phyloP scores from a whole-genome alignment of 108 stramenopile genomes.

The Cyclotella sp. region DNA sequence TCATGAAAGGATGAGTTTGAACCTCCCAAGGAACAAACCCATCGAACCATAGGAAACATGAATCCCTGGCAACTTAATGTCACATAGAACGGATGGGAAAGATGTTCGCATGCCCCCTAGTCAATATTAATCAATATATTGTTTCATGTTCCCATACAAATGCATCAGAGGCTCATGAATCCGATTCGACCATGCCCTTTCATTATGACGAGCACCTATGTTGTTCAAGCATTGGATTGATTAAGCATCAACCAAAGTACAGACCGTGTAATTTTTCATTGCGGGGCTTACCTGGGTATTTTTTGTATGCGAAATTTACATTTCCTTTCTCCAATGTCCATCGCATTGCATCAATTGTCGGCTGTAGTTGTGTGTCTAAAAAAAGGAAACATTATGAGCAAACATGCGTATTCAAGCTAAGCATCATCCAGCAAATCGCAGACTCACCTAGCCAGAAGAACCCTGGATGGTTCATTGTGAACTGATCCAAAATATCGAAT shows the following conservation, averaged over 20 bases:
- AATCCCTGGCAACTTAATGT: too few species aligned
- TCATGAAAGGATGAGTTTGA: too few species aligned
- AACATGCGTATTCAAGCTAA: neutral
- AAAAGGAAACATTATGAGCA: neutral
- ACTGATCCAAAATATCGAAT: constrained; percentile 69
- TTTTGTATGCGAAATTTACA: constrained; percentile 48
- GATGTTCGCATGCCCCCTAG: too few species aligned
- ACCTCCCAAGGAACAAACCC: too few species aligned
- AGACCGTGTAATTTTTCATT: neutral
- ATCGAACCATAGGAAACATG: too few species aligned
- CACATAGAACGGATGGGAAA: too few species aligned
- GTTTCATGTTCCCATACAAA: constrained; percentile 45
- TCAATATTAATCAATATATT: too few species aligned
- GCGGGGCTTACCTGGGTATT: constrained; percentile 52
- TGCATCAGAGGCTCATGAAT: constrained; percentile 63
- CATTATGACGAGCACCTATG: constrained; percentile 68
- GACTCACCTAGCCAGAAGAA: constrained; percentile 65
- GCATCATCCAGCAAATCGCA: neutral
- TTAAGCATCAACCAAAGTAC: neutral
- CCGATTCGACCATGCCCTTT: constrained; percentile 71
- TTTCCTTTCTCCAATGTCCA: constrained; percentile 47
- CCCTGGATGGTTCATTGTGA: constrained; percentile 68
- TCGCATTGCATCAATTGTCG: constrained; percentile 62
- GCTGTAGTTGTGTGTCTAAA: constrained; percentile 59
- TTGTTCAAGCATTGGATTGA: neutral